A percentile compares a stretch with the other conserved stretches of the same genome.
Evolutionary conservation across 2,329 filamentous ascomycete genomes (phyloP).

Genomic region (Hymenoscyphus fructigenus): DNA sequence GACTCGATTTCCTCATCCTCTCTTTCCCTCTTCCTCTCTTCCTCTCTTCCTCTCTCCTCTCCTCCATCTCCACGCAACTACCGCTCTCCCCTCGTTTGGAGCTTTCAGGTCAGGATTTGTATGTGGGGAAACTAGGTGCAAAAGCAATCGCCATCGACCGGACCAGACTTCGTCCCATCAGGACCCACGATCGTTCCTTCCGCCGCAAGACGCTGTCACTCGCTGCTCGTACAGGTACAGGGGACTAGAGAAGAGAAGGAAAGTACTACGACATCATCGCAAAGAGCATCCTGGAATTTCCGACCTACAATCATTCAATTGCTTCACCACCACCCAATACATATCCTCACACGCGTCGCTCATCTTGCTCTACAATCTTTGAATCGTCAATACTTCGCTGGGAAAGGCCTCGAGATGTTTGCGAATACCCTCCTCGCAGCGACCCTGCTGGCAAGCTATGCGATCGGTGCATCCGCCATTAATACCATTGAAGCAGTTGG

Average conservation of each 20-base stretch:
- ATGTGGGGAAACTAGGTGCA: not conserved
- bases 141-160: not conserved
- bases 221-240: not conserved
- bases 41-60: not conserved
- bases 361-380: not conserved
- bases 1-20: not conserved
- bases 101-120: not conserved
- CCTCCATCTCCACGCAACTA: not conserved
- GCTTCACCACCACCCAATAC: not conserved
- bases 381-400: not conserved
- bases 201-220: not conserved
- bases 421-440: conserved; percentile 25
- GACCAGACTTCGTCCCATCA: not conserved
- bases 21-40: not conserved
- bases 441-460: conserved; percentile 30
- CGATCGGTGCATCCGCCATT: conserved; percentile 36
- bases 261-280: conserved; percentile 1
- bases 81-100: conserved; percentile 1
- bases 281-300: not conserved
- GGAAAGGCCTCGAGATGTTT: conserved; percentile 22
- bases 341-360: not conserved
- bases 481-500: conserved; percentile 59
- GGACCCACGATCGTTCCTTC: conserved; percentile 5
- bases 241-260: not conserved
- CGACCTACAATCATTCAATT: not conserved